Evolutionary conservation across 768 basidiomycete genomes (phyloP), one percentile per base, ranked within the genome.

Genomic region (Mycena galericulata): DNA sequence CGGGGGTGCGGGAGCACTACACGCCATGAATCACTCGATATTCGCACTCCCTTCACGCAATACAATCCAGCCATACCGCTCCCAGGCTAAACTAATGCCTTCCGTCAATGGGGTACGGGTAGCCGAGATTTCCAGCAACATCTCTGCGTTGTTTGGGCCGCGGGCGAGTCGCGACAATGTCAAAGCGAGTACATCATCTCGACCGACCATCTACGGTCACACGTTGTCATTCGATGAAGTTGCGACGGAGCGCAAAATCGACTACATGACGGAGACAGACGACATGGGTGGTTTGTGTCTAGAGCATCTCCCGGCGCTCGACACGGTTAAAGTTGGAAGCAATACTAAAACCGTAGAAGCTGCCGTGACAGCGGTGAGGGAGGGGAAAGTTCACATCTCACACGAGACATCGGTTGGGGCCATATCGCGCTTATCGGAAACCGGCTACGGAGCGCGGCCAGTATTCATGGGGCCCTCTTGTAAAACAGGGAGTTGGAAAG

Each of bases 381-480:
- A 51, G 2, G 61, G 61, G 4, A 30, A 38, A 15, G 47, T 63
- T 27, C 62, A 63, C 29, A 63, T 54, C 10, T 36, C 62, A 30
- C 38, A 51, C 40, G 49, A 63, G 24, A 51, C 47, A 10, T 51
- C 50, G 1, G 62, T 63, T 32, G 62, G 62, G 2, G 62, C 62
- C 3, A 70, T 14, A 34, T 59, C 9, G 62, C 75, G 12, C 58
- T 53, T 27, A 64, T 71, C 20, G 34, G 56, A 68, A 32, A 57
- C 24, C 0, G 62, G 62, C 22, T 75, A 75, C 38, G 72, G 72
- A 18, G 75, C 76, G 0, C 67, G 50, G 50, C 75, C 73, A 26
- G 71, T 73, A 0, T 36, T 75, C 6, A 29, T 77, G 11, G 49
- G 67, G 4, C 69, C 75, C 0, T 75, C 74, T 4, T 77, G 76